phyloP scores from a whole-genome alignment of 1,284 basidiomycete species.

The Uromyces viciae-fabae region DNA sequence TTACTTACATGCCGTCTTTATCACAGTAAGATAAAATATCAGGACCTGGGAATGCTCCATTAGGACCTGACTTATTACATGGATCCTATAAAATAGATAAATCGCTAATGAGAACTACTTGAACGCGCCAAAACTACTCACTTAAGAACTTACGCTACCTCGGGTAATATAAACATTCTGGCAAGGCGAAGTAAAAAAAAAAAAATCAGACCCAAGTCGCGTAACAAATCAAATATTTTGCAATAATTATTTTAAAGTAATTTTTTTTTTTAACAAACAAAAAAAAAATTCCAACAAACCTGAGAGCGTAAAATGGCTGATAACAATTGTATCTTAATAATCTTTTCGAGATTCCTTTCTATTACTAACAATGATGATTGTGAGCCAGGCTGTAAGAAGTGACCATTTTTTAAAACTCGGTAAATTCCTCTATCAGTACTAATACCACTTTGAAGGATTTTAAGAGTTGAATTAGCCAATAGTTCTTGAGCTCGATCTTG shows the following conservation, averaged over 20 bases:
- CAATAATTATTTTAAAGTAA: background rate
- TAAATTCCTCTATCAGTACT: slow-evolving; percentile 42
- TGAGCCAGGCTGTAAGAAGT: slow-evolving; percentile 19
- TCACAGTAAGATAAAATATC: slow-evolving; percentile 35
- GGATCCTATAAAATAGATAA: slow-evolving; percentile 34
- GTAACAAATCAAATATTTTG: background rate
- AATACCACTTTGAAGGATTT: slow-evolving; percentile 28
- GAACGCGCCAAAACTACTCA: background rate
- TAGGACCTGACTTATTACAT: slow-evolving; percentile 16
- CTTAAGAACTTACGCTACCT: slow-evolving; percentile 27
- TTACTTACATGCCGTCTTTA: slow-evolving; percentile 23
- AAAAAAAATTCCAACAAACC: slow-evolving; percentile 7
- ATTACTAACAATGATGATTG: slow-evolving; percentile 26
- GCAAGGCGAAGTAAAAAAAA: background rate
- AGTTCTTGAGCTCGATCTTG: slow-evolving; percentile 42
- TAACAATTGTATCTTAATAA: slow-evolving; percentile 34
- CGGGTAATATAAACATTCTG: slow-evolving; percentile 38
- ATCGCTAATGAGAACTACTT: background rate
- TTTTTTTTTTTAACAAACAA: background rate
- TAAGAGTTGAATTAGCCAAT: slow-evolving; percentile 28
- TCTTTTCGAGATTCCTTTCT: slow-evolving; percentile 24
- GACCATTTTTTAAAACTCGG: slow-evolving; percentile 37
- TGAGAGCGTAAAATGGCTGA: slow-evolving; percentile 36
- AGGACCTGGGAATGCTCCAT: slow-evolving; percentile 17
- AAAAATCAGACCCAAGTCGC: background rate